Conservation (phyloP, 1,139 yeast genomes). For the Saccharomycopsis hybrid region DNA sequence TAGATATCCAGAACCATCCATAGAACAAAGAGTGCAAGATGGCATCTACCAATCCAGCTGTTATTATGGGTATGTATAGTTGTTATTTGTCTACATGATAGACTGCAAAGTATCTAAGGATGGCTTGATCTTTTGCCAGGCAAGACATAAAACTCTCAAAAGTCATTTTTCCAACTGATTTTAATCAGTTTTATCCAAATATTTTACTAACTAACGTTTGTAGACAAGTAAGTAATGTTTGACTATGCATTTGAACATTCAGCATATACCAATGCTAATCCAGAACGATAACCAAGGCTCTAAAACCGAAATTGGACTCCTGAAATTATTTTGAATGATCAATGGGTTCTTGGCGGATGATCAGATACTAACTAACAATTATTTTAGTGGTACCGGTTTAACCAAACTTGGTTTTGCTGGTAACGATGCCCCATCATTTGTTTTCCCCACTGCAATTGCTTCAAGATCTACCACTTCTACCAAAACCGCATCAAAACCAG, state of each 20-base stretch:
- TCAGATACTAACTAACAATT: slow-evolving; percentile 22
- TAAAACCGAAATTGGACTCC: too few relatives aligned
- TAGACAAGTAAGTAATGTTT: slow-evolving; percentile 12
- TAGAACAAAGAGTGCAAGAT: too few relatives aligned
- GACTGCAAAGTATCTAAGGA: background rate
- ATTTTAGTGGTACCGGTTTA: slow-evolving; percentile 76
- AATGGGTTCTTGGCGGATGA: background rate
- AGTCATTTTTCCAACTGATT: too few relatives aligned
- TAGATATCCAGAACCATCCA: too few relatives aligned
- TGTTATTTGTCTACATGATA: background rate
- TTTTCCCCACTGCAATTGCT: slow-evolving; percentile 96
- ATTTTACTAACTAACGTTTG: background rate
- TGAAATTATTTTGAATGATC: too few relatives aligned
- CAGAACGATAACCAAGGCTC: too few relatives aligned
- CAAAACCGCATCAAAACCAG: slow-evolving; percentile 28
- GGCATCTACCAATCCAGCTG: slow-evolving; percentile 80
- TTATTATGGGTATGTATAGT: slow-evolving; percentile 70
- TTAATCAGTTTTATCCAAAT: too few relatives aligned
- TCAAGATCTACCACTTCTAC: slow-evolving; percentile 38
- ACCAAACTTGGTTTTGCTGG: slow-evolving; percentile 99
- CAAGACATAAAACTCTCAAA: too few relatives aligned
- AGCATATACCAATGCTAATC: background rate
- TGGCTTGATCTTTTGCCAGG: too few relatives aligned
- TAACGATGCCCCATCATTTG: slow-evolving; percentile 94
- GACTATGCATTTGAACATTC: background rate